Evolutionary conservation across 2,329 filamentous ascomycete species (phyloP), one percentile per base, ranked within the genome.

Genomic region (Scleromitrula shiraiana): DNA sequence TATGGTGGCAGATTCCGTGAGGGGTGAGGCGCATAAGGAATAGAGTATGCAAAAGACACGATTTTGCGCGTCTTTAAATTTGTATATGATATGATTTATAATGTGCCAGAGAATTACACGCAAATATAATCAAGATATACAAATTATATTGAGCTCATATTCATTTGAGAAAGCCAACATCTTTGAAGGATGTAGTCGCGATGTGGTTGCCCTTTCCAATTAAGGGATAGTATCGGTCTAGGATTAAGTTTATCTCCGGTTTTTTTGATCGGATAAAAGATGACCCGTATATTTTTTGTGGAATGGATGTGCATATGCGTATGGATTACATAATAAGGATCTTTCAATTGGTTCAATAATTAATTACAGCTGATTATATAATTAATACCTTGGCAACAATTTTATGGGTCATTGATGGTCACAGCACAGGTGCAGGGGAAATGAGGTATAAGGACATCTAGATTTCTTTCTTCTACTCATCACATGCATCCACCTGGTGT

Each of bases 11-110:
- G 29, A 24, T 47, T 41, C 22, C 29, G 37, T 27, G 45, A 47
- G 45, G 45, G 45, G 45, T 39, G 37, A 47, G 45, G 45, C 45
- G 45, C 45, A 47, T 47, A 23, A 35, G 45, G 45, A 41, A 36
- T 14, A 36, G 17, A 27, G n/a, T 19, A 10, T 15, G 24, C 17
- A 47, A n/a, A 47, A 47, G 37, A 35, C 45, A 47, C 45, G 26
- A 35, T 41, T 9, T 41, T 41, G 37, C 38, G 45, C 45, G 45
- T 47, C 37, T 42, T 36, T 47, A 12, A 27, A 14, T 37, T 22
- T 12, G 7, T 17, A 22, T 15, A 33, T 33, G 17, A 22, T 17
- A 22, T 27, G 38, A 26, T 1, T 20, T 30, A 42, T 42, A 7
- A 12, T 27, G 4, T 23, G 41, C 12, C 20, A 42, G 38, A 22